Percentiles rank a stretch among this genome's conserved stretches.
Evolutionary conservation across 192 early-diverging fungal species (phyloP).

Genomic region (Linnemannia hyalina): DNA sequence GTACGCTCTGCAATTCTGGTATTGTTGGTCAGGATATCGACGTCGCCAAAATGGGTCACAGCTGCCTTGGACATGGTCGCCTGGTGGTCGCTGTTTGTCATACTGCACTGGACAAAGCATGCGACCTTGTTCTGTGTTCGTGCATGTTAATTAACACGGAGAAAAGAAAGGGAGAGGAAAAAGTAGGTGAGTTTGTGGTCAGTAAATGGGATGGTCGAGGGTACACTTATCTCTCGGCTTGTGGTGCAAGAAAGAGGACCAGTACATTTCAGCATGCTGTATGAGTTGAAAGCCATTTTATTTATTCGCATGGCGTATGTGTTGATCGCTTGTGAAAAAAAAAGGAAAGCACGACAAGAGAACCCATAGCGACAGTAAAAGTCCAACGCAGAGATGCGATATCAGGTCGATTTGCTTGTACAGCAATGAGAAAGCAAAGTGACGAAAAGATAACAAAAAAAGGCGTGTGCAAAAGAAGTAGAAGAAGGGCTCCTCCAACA

Average conservation of each 20-base stretch:
- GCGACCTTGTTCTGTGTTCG: constrained; percentile 44
- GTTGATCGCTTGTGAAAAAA: too few species aligned
- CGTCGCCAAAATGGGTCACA: constrained; percentile 62
- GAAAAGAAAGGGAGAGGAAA: neutral
- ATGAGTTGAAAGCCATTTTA: too few species aligned
- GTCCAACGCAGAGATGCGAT: too few species aligned
- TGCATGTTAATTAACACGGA: too few species aligned
- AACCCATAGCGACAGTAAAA: too few species aligned
- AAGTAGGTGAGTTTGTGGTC: neutral
- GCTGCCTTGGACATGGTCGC: constrained; percentile 53
- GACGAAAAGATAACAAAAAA: too few species aligned
- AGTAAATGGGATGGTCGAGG: neutral
- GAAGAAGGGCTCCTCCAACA: neutral
- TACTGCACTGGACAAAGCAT: constrained; percentile 64
- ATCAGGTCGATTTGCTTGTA: too few species aligned
- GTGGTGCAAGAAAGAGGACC: neutral
- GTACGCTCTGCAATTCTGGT: constrained; percentile 63
- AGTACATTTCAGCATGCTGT: too few species aligned
- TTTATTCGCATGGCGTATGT: too few species aligned
- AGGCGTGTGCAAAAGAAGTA: neutral
- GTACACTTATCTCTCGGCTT: neutral
- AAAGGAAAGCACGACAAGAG: too few species aligned
- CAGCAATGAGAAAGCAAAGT: too few species aligned
- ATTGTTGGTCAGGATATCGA: constrained; percentile 73
- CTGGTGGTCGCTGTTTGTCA: constrained; percentile 52